Evolutionary conservation across 805 yeast genomes (phyloP).

Genomic region (Sugiyamaella lignohabitans): DNA sequence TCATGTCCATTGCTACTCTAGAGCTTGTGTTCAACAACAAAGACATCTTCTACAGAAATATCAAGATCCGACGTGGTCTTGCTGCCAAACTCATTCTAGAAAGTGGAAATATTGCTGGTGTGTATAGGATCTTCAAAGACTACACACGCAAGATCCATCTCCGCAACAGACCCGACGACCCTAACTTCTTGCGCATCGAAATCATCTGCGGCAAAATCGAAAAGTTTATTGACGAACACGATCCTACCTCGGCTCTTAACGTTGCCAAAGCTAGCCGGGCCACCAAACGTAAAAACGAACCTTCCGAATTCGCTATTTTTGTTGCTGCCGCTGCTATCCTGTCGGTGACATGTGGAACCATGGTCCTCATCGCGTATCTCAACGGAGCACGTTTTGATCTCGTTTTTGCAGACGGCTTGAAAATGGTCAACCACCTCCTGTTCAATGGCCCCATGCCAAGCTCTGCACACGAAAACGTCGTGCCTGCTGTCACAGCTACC

Average conservation of each 20-base stretch:
- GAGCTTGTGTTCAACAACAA: conserved; percentile 80
- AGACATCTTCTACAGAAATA: conserved; percentile 57
- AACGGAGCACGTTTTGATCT: conserved; percentile 28
- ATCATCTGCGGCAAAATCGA: conserved; percentile 83
- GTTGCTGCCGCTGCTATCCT: conserved; percentile 20
- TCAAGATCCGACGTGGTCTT: conserved; percentile 86
- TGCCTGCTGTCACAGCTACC: background rate
- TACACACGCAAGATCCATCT: conserved; percentile 73
- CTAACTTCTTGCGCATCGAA: conserved; percentile 78
- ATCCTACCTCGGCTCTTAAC: conserved; percentile 14
- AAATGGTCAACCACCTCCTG: conserved; percentile 8
- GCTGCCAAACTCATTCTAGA: conserved; percentile 70
- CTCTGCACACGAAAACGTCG: background rate
- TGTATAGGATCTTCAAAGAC: conserved; percentile 66
- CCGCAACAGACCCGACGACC: conserved; percentile 73
- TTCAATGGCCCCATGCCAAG: background rate
- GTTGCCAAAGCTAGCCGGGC: background rate
- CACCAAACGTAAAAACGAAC: conserved; percentile 14
- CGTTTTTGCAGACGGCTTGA: conserved; percentile 8
- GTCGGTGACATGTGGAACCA: conserved; percentile 19
- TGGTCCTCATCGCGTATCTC: conserved; percentile 24
- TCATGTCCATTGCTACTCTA: conserved; percentile 96
- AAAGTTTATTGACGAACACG: conserved; percentile 62
- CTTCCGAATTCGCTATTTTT: conserved; percentile 16
- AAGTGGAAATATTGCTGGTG: conserved; percentile 68